A percentile compares a stretch with the other conserved stretches of the same genome.
These are phyloP conservation scores for Ophiostoma populinum DNA, from an alignment of 2,329 filamentous ascomycete species.

Conservation along the genomic window DNA sequence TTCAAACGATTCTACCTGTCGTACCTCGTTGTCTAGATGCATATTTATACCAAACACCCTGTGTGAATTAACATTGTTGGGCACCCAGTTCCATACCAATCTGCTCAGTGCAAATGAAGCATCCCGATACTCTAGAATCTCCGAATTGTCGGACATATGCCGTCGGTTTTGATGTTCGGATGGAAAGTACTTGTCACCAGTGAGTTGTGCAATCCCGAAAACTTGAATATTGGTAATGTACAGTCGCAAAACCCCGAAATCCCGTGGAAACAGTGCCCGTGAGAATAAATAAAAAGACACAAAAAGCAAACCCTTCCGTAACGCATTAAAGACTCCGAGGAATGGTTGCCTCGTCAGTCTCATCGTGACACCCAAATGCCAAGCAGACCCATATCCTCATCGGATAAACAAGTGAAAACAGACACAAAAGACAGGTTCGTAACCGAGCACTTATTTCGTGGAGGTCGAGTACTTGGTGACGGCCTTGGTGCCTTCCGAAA, in stretches of 20 bases:
- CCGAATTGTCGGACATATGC: no score
- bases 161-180: no score
- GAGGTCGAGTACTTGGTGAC: slow-evolving; percentile 99
- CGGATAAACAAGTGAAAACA: slow-evolving; percentile 19
- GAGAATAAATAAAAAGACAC: slow-evolving; percentile 28
- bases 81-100: no score
- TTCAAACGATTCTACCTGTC: no score
- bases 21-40: no score
- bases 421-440: slow-evolving; percentile 17
- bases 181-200: background rate
- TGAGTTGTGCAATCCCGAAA: no score
- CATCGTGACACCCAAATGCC: slow-evolving; percentile 43
- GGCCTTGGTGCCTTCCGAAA: slow-evolving; percentile 98
- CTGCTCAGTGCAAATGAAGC: no score
- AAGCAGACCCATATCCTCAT: slow-evolving; percentile 30
- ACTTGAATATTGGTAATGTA: slow-evolving; percentile 43
- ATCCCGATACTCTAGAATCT: no score
- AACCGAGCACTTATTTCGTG: slow-evolving; percentile 57
- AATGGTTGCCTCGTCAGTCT: slow-evolving; percentile 28
- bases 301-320: slow-evolving; percentile 49
- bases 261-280: slow-evolving; percentile 54
- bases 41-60: no score
- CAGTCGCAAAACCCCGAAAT: slow-evolving; percentile 52
- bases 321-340: slow-evolving; percentile 51
- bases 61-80: no score